Base-by-base conservation (phyloP, 345 rosid genomes). In the Sonneratia alba region DNA sequence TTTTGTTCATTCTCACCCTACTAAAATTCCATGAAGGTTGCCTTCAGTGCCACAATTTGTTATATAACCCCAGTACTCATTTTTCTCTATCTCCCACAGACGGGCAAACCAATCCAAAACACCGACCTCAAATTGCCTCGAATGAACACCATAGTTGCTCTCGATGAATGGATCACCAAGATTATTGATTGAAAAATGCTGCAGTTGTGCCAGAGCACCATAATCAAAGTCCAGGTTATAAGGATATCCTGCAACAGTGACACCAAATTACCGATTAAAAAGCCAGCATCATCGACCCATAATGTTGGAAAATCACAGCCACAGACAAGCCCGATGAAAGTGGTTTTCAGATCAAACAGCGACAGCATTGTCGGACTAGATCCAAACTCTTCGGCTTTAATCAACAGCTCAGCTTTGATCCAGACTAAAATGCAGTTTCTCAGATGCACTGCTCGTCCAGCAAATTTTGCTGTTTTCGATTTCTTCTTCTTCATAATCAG, bases 61-160 rank as follows among this genome's bases (percentile, higher is more conserved):
- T 43, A 95, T 95, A 73, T 95, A 95, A 55, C 99, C 99, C 99
- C 99, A 95, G 79, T 92, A 95, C 64, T 95, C 90, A 81, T 81
- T 76, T 79, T 88, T 89, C 84, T 92, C 97, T 19, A 95, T 86
- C 79, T 95, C 99, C 99, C 99, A 92, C 18, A 95, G 78, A 73
- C 96, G 93, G 47, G 99, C 99, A 87, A 95, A 95, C 99, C 99
- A 95, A 81, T 95, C 97, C 79, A 95, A 80, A 34, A 95, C 97
- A 24, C 99, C 99, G 42, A 95, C 97, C 81, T 95, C 99, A 76
- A 95, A 95, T 64, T 93, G 96, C 69, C 99, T 87, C 21, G 99
- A 95, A 81, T 95, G 99, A 24, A 95, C 97, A 57, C 99, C 99
- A 36, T 95, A 95, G 85, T 95, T 95, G 74, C 99, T 95, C 77